Evolutionary conservation across 2,329 filamentous ascomycete species (phyloP), one percentile per base, ranked within the genome.

Genomic region (Phyllosticta citrichinensis): DNA sequence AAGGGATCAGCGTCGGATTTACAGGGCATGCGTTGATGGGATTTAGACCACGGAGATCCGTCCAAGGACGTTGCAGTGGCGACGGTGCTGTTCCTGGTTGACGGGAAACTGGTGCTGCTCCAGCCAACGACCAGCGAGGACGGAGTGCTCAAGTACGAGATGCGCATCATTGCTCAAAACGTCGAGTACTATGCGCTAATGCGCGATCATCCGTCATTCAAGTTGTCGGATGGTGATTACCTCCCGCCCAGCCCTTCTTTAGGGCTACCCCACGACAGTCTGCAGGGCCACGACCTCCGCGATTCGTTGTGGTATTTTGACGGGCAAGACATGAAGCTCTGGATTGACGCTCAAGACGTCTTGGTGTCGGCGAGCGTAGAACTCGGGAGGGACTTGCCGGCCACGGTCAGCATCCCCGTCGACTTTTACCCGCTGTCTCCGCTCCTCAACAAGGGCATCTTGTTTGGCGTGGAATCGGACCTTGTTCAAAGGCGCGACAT

Each of bases 251-350:
- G 79, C 61, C 79, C 80, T 0, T 56, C 56, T 5, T 56, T 57
- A 17, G 78, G 76, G 60, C 68, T 77, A 66, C 73, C 72, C 20
- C 73, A 79, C 62, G 77, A 74, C 56, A 73, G 73, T 60, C 72
- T 77, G 53, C 62, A 63, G 30, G 78, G 77, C 58, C 75, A 83
- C 64, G 82, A 84, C 65, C 75, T 99, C 51, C 83, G 85, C 59
- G 91, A 97, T 74, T 97, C 94, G 1, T 77, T 99, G 2, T 99
- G 94, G 94, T 85, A 91, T 54, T 97, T 97, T 74, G 91, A 96
- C 68, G 94, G 94, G 5, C 84, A 83, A 61, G 86, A 92, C 65
- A 83, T 97, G 66, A 88, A 91, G 65, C 83, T 89, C 2, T 99
- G 94, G 94, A 85, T 89, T 24, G 90, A 96, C 70, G 85, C 96